phyloP scores from a whole-genome alignment of 306 rosid species.

The Canavalia gladiata region DNA sequence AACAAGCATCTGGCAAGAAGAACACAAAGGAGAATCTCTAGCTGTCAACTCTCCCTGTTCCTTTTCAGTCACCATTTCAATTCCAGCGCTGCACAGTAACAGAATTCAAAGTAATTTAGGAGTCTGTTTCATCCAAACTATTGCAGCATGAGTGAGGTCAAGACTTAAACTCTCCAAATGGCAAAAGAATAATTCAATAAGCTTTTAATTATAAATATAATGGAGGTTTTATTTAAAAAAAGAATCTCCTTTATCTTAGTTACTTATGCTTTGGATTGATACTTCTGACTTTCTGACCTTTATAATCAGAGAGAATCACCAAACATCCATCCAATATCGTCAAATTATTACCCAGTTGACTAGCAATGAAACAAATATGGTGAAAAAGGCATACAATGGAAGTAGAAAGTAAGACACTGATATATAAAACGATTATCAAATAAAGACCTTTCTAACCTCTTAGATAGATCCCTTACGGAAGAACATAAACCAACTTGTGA shows the following conservation, averaged over 20 bases:
- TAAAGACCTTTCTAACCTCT: constrained; percentile 54
- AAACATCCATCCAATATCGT: constrained; percentile 9
- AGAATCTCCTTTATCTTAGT: neutral
- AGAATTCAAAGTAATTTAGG: constrained; percentile 27
- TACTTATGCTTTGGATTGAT: constrained; percentile 5
- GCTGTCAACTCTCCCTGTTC: constrained; percentile 52
- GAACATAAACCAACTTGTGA: constrained; percentile 69
- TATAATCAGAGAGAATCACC: neutral
- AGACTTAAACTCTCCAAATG: constrained; percentile 5
- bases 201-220: constrained; percentile 22
- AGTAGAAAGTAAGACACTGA: constrained; percentile 15
- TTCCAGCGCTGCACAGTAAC: constrained; percentile 60
- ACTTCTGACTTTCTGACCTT: neutral
- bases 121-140: constrained; percentile 19
- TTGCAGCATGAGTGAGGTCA: constrained; percentile 27
- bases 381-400: neutral
- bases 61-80: constrained; percentile 71
- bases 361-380: constrained; percentile 13
- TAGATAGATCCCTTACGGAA: constrained; percentile 48
- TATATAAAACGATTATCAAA: neutral
- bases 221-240: neutral
- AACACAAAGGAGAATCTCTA: constrained; percentile 62
- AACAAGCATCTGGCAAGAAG: constrained; percentile 81
- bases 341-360: constrained; percentile 21
- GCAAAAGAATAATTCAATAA: constrained; percentile 19